Conservation (phyloP, 306 rosid genomes). For the Citrullus mucosospermus region DNA sequence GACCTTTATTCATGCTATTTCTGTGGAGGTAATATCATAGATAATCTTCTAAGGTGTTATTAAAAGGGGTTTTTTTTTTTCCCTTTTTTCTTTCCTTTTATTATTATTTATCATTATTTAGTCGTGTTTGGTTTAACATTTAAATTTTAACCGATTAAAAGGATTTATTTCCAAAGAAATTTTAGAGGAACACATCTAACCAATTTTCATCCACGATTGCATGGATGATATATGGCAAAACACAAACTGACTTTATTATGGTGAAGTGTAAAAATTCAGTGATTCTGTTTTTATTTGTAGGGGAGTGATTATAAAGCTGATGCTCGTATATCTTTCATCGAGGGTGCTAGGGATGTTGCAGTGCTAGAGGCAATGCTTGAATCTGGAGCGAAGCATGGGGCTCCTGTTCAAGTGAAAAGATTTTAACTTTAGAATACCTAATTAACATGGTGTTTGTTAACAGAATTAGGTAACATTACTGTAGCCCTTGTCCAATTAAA, state of each 20-base stretch:
- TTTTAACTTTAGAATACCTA: slow-evolving; percentile 27
- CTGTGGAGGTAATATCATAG: slow-evolving; percentile 30
- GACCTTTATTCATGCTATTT: slow-evolving; percentile 51
- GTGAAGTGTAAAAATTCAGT: neutral
- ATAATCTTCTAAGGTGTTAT: neutral
- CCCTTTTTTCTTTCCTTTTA: neutral
- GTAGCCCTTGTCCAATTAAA: neutral
- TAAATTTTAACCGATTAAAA: too few relatives aligned
- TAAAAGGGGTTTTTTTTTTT: too few relatives aligned
- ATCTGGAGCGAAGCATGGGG: slow-evolving; percentile 69
- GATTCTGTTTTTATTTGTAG: slow-evolving; percentile 27
- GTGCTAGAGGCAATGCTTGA: slow-evolving; percentile 90
- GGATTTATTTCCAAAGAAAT: too few relatives aligned
- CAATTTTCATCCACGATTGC: neutral
- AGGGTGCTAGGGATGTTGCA: slow-evolving; percentile 94
- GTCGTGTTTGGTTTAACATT: too few relatives aligned
- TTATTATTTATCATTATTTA: neutral
- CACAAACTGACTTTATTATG: neutral
- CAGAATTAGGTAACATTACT: neutral
- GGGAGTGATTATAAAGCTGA: slow-evolving; percentile 38
- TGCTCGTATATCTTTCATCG: slow-evolving; percentile 60
- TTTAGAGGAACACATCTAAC: neutral
- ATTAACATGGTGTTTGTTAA: neutral
- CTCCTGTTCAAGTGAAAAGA: slow-evolving; percentile 49
- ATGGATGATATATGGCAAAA: neutral